Percentiles rank a stretch among this genome's conserved stretches.
These are phyloP conservation scores for Fusarium sp. DNA, from an alignment of 2,329 filamentous ascomycete genomes.

Conservation along the genomic window DNA sequence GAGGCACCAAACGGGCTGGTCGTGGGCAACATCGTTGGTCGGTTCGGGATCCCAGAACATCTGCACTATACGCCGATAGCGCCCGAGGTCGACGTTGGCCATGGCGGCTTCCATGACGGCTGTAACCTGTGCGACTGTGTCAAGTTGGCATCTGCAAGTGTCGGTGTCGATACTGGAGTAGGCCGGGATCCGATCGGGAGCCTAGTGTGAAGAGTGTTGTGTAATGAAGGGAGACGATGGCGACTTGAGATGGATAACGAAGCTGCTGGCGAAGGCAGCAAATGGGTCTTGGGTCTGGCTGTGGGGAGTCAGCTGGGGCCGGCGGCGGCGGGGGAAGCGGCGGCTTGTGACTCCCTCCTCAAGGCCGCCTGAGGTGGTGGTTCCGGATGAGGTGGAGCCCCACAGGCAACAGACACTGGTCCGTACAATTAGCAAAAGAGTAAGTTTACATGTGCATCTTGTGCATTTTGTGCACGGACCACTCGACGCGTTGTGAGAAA, in stretches of 20 bases:
- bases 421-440: too few species aligned
- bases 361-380: constrained; percentile 11
- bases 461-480: constrained; percentile 29
- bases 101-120: constrained; percentile 50
- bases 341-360: constrained; percentile 34
- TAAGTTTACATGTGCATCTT: too few species aligned
- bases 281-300: constrained; percentile 13
- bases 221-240: constrained; percentile 4
- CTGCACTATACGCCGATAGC: constrained; percentile 83
- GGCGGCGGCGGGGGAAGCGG: constrained; percentile 17
- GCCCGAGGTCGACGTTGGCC: constrained; percentile 76
- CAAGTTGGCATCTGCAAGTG: constrained; percentile 25
- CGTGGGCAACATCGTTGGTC: constrained; percentile 75
- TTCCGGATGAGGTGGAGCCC: constrained; percentile 18
- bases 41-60: constrained; percentile 94
- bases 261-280: constrained; percentile 23
- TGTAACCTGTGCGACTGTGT: neutral
- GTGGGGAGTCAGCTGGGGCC: constrained; percentile 37
- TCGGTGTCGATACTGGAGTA: neutral
- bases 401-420: constrained; percentile 23
- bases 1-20: constrained; percentile 86
- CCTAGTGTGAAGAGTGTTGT: neutral
- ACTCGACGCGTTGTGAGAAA: constrained; percentile 14
- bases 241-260: constrained; percentile 8
- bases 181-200: neutral